Evolutionary conservation across 768 basidiomycete species (phyloP).

Genomic region (Atractiella rhizophila): DNA sequence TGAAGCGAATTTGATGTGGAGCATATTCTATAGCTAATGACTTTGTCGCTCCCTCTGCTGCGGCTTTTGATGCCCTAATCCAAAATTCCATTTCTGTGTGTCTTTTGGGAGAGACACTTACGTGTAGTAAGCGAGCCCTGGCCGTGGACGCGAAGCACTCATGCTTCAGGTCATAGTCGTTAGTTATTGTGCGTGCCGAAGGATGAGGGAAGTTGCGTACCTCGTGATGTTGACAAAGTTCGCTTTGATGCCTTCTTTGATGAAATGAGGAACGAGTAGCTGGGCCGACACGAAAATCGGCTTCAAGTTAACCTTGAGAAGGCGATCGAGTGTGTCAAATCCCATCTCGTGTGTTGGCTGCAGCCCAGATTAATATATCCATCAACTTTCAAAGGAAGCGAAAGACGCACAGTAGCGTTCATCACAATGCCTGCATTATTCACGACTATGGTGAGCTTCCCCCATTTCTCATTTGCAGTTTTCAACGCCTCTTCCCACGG

Average conservation of each 20-base stretch:
- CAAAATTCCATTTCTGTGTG: neutral
- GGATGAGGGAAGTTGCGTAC: neutral
- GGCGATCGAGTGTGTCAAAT: neutral
- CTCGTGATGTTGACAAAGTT: constrained; percentile 2
- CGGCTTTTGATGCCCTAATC: neutral
- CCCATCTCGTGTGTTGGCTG: constrained; percentile 3
- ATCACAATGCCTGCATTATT: constrained; percentile 2
- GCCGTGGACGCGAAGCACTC: constrained; percentile 1
- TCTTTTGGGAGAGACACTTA: neutral
- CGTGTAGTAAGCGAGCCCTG: constrained; percentile 1
- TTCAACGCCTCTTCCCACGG: constrained; percentile 1
- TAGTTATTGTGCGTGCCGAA: neutral
- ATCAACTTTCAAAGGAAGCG: neutral
- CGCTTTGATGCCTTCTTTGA: neutral
- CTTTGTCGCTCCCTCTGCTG: constrained; percentile 1
- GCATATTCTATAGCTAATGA: constrained; percentile 3
- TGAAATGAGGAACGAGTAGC: constrained; percentile 1
- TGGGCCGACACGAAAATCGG: constrained; percentile 1
- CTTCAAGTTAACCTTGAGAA: constrained; percentile 1
- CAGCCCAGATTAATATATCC: neutral
- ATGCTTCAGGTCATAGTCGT: neutral
- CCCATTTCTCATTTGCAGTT: neutral
- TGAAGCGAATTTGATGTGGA: neutral
- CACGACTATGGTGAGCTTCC: neutral
- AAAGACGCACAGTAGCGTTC: neutral